Base-by-base conservation (phyloP, 78 protist genomes). In the Dictyostelium intermedium region DNA sequence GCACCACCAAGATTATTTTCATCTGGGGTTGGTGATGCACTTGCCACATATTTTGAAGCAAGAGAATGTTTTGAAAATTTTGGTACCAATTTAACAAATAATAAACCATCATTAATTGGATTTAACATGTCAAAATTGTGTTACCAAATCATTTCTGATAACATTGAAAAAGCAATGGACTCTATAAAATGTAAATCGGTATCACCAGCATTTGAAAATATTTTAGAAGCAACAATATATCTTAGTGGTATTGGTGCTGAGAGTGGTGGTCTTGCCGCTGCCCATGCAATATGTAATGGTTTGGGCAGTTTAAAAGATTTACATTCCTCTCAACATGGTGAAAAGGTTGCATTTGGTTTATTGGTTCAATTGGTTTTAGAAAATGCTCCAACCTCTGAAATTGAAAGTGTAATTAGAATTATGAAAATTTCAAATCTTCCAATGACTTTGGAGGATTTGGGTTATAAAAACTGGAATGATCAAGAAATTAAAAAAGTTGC, bases 311-410 rank as follows among this genome's bases (percentile, higher is more conserved):
- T 66, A 11, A 8, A 23, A n/a, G 37, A 66, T 16, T 27, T 66
- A 66, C 74, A 66, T 66, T 27, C 39, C 11, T 23, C 74, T 66
- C 74, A 66, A 66, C 74, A 66, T 27, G 74, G 74, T 11, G 74
- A 66, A 66, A 66, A 66, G 37, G 74, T 66, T 66, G 74, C 74
- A 7, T 66, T 66, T 66, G 74, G 74, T 27, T 66, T 66, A 66
- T 66, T 66, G 18, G 35, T 11, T 3, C 74, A 66, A 27, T 27
- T 66, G 18, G 37, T 66, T 11, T 66, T 66, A 27, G 74, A 66
- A 27, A 27, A 66, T 66, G 74, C 74, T 8, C 23, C 74, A 27
- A 23, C 14, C 0, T 34, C 18, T 11, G 74, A 66, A 66, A 66
- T 66, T 27, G 74, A 66, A 66, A 66, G 27, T 66, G 74, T 66